These are phyloP conservation scores for Arthrobotrys iridis DNA, from an alignment of 2,329 filamentous ascomycete species.

Conservation along the genomic window DNA sequence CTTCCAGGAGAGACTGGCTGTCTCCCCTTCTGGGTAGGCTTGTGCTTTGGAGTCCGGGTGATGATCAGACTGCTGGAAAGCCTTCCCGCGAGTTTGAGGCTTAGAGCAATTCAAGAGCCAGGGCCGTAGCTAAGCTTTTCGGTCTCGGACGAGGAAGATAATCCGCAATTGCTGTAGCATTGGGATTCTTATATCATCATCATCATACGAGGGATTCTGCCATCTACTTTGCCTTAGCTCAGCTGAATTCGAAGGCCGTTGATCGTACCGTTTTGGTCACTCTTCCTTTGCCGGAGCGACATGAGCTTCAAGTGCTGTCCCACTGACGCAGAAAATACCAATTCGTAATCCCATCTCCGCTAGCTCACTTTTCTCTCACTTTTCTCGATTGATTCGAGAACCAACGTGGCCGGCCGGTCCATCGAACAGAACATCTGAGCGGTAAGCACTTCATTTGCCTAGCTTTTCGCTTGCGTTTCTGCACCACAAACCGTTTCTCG, in stretches of 20 bases:
- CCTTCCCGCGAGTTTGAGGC: slow-evolving; percentile 34
- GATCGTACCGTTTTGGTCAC: background rate
- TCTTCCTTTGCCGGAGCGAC: background rate
- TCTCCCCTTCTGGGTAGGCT: background rate
- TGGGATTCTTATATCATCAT: slow-evolving; percentile 15
- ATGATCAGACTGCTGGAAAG: slow-evolving; percentile 27
- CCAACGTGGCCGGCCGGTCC: slow-evolving; percentile 23
- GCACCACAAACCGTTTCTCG: slow-evolving; percentile 21
- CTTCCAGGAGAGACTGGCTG: background rate
- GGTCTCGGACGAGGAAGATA: slow-evolving; percentile 5
- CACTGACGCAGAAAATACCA: background rate
- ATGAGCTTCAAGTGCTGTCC: slow-evolving; percentile 1
- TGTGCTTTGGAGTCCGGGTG: slow-evolving; percentile 4
- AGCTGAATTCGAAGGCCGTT: background rate
- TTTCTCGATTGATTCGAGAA: slow-evolving; percentile 19
- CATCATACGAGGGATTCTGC: slow-evolving; percentile 23
- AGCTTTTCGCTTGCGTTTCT: slow-evolving; percentile 48
- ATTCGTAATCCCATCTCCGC: slow-evolving; percentile 5
- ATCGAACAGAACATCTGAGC: slow-evolving; percentile 11
- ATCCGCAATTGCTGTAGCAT: background rate
- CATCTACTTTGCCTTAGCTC: slow-evolving; percentile 44
- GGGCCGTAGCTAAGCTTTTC: slow-evolving; percentile 35
- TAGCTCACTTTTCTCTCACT: slow-evolving; percentile 19
- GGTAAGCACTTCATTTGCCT: slow-evolving; percentile 42
- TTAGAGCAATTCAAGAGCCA: slow-evolving; percentile 7